phyloP scores from a whole-genome alignment of 108 stramenopile genomes.

The Mediolabrus comicus region DNA sequence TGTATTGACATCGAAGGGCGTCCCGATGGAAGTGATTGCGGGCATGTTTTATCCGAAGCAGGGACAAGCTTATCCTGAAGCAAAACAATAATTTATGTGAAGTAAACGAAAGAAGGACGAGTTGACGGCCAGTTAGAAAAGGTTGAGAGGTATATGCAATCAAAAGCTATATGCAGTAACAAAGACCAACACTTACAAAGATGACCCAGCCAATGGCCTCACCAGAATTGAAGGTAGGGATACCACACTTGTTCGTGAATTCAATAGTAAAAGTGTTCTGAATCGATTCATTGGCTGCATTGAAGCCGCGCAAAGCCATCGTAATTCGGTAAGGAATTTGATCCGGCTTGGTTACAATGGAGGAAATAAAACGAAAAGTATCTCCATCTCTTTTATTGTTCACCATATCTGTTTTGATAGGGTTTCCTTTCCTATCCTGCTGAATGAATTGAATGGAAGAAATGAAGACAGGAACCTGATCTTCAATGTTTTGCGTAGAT shows the following conservation, averaged over 20 bases:
- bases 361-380: not conserved
- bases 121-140: not conserved
- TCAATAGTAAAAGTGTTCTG: slow-evolving; percentile 40
- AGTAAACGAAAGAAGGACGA: not conserved
- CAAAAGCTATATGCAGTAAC: not conserved
- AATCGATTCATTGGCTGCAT: slow-evolving; percentile 18
- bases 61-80: not conserved
- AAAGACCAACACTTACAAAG: slow-evolving; percentile 24
- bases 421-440: slow-evolving; percentile 20
- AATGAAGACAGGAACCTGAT: slow-evolving; percentile 21
- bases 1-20: too few species aligned
- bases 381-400: slow-evolving; percentile 8
- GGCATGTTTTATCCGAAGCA: not conserved
- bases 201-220: slow-evolving; percentile 43
- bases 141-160: not conserved
- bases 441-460: slow-evolving; percentile 45
- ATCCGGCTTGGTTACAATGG: not conserved
- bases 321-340: slow-evolving; percentile 23
- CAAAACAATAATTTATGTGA: too few species aligned
- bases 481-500: not conserved
- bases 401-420: slow-evolving; percentile 25
- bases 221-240: slow-evolving; percentile 33
- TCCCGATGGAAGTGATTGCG: not conserved
- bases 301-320: slow-evolving; percentile 34
- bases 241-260: slow-evolving; percentile 37